phyloP scores from a whole-genome alignment of 352 stramenopile species.

The Phytopythium delawarense region DNA sequence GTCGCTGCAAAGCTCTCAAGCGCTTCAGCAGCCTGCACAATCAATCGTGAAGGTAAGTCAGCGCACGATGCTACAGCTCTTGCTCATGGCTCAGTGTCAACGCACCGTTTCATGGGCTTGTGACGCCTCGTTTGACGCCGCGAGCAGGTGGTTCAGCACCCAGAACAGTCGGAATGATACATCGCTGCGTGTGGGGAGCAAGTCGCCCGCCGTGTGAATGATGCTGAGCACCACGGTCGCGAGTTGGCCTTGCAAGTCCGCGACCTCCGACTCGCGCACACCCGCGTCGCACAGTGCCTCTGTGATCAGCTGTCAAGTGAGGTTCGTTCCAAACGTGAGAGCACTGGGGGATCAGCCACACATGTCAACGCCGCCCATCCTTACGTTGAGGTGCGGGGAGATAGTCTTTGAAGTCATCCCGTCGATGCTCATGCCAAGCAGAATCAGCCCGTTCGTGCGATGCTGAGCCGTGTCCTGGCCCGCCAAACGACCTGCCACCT shows the following conservation, averaged over 20 bases:
- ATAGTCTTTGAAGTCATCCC: conserved; percentile 68
- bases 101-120: conserved; percentile 50
- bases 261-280: conserved; percentile 64
- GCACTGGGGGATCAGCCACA: too few relatives aligned
- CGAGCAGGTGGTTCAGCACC: conserved; percentile 73
- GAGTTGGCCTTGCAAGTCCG: conserved; percentile 68
- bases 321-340: too few relatives aligned
- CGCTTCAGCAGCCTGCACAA: conserved; percentile 32
- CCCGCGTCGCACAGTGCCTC: conserved; percentile 67
- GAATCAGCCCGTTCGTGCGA: conserved; percentile 70
- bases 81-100: neutral
- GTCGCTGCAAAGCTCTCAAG: conserved; percentile 28
- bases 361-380: neutral
- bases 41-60: neutral
- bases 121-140: conserved; percentile 43
- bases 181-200: conserved; percentile 40
- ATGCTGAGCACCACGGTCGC: conserved; percentile 57
- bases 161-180: conserved; percentile 74
- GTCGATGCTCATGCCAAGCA: conserved; percentile 78
- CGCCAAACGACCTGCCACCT: conserved; percentile 50
- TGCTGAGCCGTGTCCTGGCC: conserved; percentile 78
- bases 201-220: conserved; percentile 40
- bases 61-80: neutral
- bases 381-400: conserved; percentile 51
- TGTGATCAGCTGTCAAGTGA: conserved; percentile 41